Conservation (phyloP, 73 alveolate species). For the Halteria grandinella region DNA sequence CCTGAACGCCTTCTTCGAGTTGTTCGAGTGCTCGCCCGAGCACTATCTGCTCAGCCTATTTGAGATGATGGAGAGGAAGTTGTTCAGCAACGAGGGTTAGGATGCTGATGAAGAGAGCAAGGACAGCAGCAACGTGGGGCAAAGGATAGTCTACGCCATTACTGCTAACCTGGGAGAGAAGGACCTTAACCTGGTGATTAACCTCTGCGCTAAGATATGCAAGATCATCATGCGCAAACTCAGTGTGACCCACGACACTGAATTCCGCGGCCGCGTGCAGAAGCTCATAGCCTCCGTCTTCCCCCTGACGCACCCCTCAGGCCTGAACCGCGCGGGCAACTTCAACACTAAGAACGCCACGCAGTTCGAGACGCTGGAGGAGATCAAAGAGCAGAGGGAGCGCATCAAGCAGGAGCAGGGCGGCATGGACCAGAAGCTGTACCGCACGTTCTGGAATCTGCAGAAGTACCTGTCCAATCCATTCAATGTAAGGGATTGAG, state of each 20-base stretch:
- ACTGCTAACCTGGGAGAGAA: too few species aligned
- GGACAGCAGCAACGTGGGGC: neutral
- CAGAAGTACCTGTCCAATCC: conserved; percentile 85
- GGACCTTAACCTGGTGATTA: too few species aligned
- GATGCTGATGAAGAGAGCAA: neutral
- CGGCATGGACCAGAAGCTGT: conserved; percentile 49
- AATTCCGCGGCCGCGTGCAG: conserved; percentile 80
- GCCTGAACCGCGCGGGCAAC: conserved; percentile 75
- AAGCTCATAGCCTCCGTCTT: conserved; percentile 75
- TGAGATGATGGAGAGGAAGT: neutral
- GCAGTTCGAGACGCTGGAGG: conserved; percentile 53
- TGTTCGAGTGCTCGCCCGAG: conserved; percentile 19
- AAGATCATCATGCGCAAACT: conserved; percentile 75
- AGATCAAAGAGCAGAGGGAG: conserved; percentile 50
- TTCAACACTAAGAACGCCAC: conserved; percentile 47
- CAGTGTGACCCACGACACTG: conserved; percentile 76
- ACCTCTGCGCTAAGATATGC: conserved; percentile 51
- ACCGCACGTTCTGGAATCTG: conserved; percentile 84
- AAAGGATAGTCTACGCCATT: neutral
- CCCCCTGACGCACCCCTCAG: conserved; percentile 79
- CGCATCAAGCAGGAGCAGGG: conserved; percentile 11
- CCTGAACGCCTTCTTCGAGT: conserved; percentile 3
- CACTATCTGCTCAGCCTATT: conserved; percentile 17
- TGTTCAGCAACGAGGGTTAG: neutral
- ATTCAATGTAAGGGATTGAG: conserved; percentile 63